A percentile compares a stretch with the other conserved stretches of the same genome.
phyloP scores from a whole-genome alignment of 495 filamentous ascomycete species.

The Durotheca rogersii region DNA sequence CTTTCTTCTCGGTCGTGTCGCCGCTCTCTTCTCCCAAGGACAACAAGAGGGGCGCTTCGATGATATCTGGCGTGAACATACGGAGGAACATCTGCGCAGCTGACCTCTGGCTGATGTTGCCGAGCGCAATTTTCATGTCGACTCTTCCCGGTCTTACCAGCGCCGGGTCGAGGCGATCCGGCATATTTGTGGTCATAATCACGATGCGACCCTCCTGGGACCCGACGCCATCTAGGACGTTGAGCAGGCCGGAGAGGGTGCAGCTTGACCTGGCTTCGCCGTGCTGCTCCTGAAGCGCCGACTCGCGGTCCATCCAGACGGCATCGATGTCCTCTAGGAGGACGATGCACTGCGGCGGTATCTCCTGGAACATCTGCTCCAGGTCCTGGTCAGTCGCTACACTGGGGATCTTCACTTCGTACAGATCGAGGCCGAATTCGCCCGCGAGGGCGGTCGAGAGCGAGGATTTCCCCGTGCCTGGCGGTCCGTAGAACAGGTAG shows the following conservation, averaged over 20 bases:
- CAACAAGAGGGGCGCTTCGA: neutral
- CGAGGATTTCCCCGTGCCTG: constrained; percentile 67
- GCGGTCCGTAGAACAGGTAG: constrained; percentile 64
- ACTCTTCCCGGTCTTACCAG: constrained; percentile 69
- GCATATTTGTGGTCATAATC: constrained; percentile 74
- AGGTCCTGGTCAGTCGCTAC: constrained; percentile 46
- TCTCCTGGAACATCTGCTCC: constrained; percentile 57
- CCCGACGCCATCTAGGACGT: constrained; percentile 71
- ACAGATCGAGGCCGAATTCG: constrained; percentile 63
- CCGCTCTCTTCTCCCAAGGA: constrained; percentile 12
- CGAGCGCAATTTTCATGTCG: constrained; percentile 64
- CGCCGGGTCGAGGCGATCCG: constrained; percentile 65
- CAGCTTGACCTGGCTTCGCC: constrained; percentile 27
- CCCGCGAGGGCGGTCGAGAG: constrained; percentile 64
- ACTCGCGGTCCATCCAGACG: constrained; percentile 50
- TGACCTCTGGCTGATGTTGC: constrained; percentile 46
- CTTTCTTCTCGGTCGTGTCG: constrained; percentile 2
- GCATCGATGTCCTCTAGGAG: constrained; percentile 70
- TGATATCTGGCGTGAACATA: constrained; percentile 42
- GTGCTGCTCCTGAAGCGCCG: constrained; percentile 31
- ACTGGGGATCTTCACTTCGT: constrained; percentile 58
- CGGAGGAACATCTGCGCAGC: constrained; percentile 53
- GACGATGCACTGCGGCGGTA: constrained; percentile 63
- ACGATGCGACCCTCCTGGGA: constrained; percentile 70
- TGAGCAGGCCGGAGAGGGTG: constrained; percentile 67